These are phyloP conservation scores for Xylariaceae sp. DNA, from an alignment of 2,329 filamentous ascomycete species.

Conservation along the genomic window DNA sequence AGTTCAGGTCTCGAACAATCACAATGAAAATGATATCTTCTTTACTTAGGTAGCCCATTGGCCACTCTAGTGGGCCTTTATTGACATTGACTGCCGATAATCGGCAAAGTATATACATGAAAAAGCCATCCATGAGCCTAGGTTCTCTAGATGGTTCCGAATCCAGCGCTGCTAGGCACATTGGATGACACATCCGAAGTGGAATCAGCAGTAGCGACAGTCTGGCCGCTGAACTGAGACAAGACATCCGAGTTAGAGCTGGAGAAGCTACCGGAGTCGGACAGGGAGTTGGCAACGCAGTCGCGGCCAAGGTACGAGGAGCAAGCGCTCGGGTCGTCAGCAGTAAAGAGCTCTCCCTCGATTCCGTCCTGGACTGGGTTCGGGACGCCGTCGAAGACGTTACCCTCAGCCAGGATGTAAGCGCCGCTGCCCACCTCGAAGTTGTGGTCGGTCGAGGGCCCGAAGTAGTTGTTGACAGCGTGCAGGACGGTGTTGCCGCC, in stretches of 20 bases:
- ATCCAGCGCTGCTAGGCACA: constrained; percentile 38
- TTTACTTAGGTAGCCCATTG: too few species aligned
- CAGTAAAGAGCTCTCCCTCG: constrained; percentile 30
- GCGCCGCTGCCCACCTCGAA: constrained; percentile 38
- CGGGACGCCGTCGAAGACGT: constrained; percentile 43
- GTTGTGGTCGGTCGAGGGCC: constrained; percentile 32
- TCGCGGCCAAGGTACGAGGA: constrained; percentile 39
- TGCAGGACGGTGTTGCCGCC: constrained; percentile 31
- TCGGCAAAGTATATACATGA: constrained; percentile 1
- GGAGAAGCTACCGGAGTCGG: constrained; percentile 32
- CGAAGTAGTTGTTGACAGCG: constrained; percentile 37
- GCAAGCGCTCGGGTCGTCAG: constrained; percentile 37
- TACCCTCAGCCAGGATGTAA: constrained; percentile 45
- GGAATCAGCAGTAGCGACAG: constrained; percentile 39
- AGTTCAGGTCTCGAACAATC: too few species aligned
- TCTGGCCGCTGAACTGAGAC: constrained; percentile 45
- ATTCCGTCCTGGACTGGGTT: constrained; percentile 29
- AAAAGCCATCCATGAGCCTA: background rate
- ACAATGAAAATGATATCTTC: too few species aligned
- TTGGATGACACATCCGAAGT: constrained; percentile 20
- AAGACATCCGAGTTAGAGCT: constrained; percentile 43
- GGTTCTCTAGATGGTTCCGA: constrained; percentile 36
- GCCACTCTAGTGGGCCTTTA: too few species aligned
- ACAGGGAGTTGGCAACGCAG: constrained; percentile 48
- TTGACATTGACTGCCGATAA: too few species aligned